A percentile compares a stretch with the other conserved stretches of the same genome.
Evolutionary conservation across 2,329 filamentous ascomycete genomes (phyloP).

Genomic region (Apiospora pterosperma): DNA sequence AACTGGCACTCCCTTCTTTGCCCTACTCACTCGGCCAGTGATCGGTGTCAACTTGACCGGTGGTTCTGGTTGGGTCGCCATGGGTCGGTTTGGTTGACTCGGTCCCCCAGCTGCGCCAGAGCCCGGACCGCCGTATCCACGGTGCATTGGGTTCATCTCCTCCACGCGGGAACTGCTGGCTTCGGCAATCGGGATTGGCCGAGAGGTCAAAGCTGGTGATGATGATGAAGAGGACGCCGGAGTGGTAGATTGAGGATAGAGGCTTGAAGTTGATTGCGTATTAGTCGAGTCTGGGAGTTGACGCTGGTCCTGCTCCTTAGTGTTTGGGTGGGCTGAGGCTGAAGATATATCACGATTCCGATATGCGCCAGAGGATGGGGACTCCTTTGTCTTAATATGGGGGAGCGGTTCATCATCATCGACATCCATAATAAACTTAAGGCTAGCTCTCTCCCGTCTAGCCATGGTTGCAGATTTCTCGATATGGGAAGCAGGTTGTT

Average conservation of each 20-base stretch:
- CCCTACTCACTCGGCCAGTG: constrained; percentile 53
- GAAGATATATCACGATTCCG: constrained; percentile 32
- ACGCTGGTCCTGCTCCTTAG: constrained; percentile 29
- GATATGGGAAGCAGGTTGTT: constrained; percentile 34
- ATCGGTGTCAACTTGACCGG: constrained; percentile 53
- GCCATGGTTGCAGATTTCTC: constrained; percentile 38
- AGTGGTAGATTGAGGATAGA: constrained; percentile 20
- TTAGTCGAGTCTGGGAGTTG: constrained; percentile 25
- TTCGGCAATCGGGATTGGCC: constrained; percentile 26
- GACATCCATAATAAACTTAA: constrained; percentile 56
- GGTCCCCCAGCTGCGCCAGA: constrained; percentile 31
- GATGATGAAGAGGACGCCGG: constrained; percentile 20
- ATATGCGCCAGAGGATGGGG: constrained; percentile 32
- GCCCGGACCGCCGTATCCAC: constrained; percentile 27
- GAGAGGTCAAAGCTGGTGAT: constrained; percentile 23
- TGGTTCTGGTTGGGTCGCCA: constrained; percentile 32
- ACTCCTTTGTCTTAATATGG: constrained; percentile 43
- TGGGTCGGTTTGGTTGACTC: constrained; percentile 37
- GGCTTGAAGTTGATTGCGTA: constrained; percentile 21
- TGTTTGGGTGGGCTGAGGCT: constrained; percentile 38
- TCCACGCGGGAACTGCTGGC: constrained; percentile 46
- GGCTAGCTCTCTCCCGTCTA: constrained; percentile 35
- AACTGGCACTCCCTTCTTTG: constrained; percentile 57
- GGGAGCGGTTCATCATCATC: constrained; percentile 45
- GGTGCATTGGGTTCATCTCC: constrained; percentile 36